phyloP scores from a whole-genome alignment of 208 protist species.

The Entamoeba moshkovskii region DNA sequence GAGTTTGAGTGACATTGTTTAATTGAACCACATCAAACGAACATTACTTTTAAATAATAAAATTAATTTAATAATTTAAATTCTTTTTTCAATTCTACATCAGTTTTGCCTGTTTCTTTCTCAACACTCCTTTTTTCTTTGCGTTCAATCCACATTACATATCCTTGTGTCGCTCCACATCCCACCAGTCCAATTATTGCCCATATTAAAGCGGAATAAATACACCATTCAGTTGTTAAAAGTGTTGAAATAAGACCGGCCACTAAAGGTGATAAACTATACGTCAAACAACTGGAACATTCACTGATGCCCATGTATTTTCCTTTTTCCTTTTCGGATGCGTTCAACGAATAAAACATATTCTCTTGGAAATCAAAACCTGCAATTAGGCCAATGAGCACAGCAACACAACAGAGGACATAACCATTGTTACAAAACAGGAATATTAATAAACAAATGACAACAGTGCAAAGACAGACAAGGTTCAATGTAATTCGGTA shows the following conservation, averaged over 20 bases:
- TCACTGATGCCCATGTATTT: not conserved
- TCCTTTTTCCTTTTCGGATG: not conserved
- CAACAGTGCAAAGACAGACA: not conserved
- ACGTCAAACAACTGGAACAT: not conserved
- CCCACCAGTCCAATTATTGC: not conserved
- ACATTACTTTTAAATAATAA: no score
- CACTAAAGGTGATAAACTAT: not conserved
- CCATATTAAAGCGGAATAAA: not conserved
- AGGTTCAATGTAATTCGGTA: not conserved
- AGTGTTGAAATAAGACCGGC: not conserved
- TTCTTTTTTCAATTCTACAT: no score
- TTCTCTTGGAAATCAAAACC: not conserved
- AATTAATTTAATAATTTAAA: no score
- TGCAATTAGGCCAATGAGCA: not conserved
- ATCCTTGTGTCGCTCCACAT: not conserved
- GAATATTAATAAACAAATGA: not conserved
- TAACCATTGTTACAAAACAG: not conserved
- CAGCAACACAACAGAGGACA: not conserved
- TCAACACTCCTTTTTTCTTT: not conserved
- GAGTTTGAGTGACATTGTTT: not conserved
- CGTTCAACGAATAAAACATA: not conserved
- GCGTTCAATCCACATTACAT: not conserved
- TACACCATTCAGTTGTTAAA: not conserved
- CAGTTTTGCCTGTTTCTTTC: not conserved
- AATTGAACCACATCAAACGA: no score